Evolutionary conservation across 768 basidiomycete species (phyloP), one percentile per base, ranked within the genome.

Genomic region (Lactarius vividus): DNA sequence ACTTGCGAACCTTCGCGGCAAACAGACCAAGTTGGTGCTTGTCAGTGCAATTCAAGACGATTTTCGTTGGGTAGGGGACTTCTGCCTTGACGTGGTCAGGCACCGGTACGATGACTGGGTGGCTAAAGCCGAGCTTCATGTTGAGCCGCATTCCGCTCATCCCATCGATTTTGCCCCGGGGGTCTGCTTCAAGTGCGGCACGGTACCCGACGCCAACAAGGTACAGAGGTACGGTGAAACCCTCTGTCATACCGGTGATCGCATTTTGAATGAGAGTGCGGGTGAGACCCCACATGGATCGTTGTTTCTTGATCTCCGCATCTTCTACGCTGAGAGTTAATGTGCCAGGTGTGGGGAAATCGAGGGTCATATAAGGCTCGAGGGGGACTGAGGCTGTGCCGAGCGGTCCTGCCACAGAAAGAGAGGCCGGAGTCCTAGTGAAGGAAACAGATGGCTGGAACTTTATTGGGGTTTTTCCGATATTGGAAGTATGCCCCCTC

Each of bases 131-230:
- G 16, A 98, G 83, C 77, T 96, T 96, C 84, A 98, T 87, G 75
- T 89, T 92, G 60, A 98, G 78, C 61, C 90, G 79, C 75, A 87
- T 79, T 28, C 88, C 87, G 49, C 79, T 84, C 63, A 84, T 81
- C 46, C 86, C 87, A 57, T 84, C 79, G 26, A 77, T 69, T 59
- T 81, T 81, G 29, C 83, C 62, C 37, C 88, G 77, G 23, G 91
- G 90, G 72, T 92, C 89, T 11, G 84, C 83, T 78, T 99, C 96
- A 64, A 98, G 76, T 3, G 86, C 85, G 9, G 88, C 95, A 72
- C 96, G 84, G 79, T 94, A 99, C 2, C 96, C 96, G 39, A 99
- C 94, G 20, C 96, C 96, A 68, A 98, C 96, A 68, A 99, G 85
- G 73, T 88, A 89, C 18, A 99, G 76, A 16, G 93, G 88, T 10